These are phyloP conservation scores for Monosporascus cannonballus DNA, from an alignment of 2,329 filamentous ascomycete species.

Conservation along the genomic window DNA sequence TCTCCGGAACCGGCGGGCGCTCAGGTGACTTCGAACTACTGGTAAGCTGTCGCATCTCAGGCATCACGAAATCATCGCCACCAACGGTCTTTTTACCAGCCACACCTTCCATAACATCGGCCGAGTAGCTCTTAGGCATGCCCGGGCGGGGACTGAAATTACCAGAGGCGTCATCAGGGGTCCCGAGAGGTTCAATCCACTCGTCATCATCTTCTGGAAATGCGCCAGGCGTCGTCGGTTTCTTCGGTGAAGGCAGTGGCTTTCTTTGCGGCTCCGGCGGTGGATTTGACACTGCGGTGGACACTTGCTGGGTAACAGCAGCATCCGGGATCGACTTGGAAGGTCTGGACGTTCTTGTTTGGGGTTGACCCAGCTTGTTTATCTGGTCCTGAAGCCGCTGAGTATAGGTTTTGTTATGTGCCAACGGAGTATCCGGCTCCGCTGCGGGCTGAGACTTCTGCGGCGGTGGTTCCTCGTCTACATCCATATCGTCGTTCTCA, in stretches of 20 bases:
- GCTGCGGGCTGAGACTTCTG: constrained; percentile 40
- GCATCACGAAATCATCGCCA: constrained; percentile 39
- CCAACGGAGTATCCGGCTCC: constrained; percentile 44
- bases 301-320: constrained; percentile 26
- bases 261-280: constrained; percentile 30
- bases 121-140: constrained; percentile 54
- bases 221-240: constrained; percentile 46
- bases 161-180: constrained; percentile 27
- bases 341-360: constrained; percentile 39
- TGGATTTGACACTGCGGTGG: constrained; percentile 20
- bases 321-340: constrained; percentile 42
- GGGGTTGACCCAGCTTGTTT: constrained; percentile 59
- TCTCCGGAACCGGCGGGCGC: constrained; percentile 24
- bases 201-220: constrained; percentile 56
- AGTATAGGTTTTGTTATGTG: constrained; percentile 85
- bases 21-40: constrained; percentile 30
- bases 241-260: constrained; percentile 30
- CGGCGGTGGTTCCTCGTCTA: constrained; percentile 38
- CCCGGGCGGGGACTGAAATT: constrained; percentile 42
- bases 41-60: constrained; percentile 32
- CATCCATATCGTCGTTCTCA: constrained; percentile 38
- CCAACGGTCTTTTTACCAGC: constrained; percentile 42
- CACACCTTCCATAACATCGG: constrained; percentile 55
- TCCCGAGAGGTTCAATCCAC: constrained; percentile 52
- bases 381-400: constrained; percentile 91